Evolutionary conservation across 192 early-diverging fungal genomes (phyloP).

Genomic region (Gonapodya sp.): DNA sequence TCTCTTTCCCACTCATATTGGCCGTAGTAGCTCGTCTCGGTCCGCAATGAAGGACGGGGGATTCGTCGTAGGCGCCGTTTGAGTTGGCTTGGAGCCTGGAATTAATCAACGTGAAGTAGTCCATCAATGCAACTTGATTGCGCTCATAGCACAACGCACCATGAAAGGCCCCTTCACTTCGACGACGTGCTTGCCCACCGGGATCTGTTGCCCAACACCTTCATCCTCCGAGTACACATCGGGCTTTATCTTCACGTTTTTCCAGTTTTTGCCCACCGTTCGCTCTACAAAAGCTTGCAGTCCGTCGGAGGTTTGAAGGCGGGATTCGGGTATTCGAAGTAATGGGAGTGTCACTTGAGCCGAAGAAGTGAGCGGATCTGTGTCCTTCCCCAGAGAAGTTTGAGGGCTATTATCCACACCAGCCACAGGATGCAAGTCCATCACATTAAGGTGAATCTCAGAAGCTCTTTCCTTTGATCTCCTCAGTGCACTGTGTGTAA

Average conservation of each 20-base stretch:
- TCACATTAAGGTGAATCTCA: neutral
- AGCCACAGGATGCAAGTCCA: neutral
- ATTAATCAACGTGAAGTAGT: neutral
- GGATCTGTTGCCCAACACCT: neutral
- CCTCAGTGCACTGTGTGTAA: neutral
- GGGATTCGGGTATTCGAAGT: neutral
- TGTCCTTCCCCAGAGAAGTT: neutral
- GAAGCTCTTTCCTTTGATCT: neutral
- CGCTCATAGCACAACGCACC: neutral
- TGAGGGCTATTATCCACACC: neutral
- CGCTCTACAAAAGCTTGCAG: neutral
- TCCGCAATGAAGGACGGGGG: neutral
- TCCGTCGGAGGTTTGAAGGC: neutral
- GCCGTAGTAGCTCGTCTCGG: neutral
- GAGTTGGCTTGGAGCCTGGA: neutral
- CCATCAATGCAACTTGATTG: neutral
- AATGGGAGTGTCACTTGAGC: neutral
- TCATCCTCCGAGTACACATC: neutral
- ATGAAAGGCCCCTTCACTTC: neutral
- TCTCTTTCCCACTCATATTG: neutral
- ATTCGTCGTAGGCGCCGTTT: neutral
- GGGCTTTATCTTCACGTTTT: neutral
- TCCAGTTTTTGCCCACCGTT: neutral
- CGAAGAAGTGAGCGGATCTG: too few relatives aligned
- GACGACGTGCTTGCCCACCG: neutral